A percentile compares a stretch with the other conserved stretches of the same genome.
phyloP scores from a whole-genome alignment of 805 yeast genomes.

The Pichia phayaonensis region DNA sequence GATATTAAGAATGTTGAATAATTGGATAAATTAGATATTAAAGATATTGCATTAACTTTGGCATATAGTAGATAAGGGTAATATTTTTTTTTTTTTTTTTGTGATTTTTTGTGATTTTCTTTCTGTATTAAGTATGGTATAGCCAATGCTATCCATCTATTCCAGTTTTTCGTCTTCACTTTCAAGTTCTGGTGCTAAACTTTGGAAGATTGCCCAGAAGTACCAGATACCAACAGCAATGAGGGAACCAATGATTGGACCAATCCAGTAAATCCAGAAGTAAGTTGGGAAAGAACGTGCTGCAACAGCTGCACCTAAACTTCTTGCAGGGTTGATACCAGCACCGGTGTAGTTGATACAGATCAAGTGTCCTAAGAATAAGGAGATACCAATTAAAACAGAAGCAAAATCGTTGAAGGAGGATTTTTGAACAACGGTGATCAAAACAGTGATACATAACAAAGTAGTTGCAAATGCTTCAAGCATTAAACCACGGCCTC shows the following conservation, averaged over 20 bases:
- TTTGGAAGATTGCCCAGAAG: slow-evolving; percentile 40
- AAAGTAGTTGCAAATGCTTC: slow-evolving; percentile 76
- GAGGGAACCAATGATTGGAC: slow-evolving; percentile 67
- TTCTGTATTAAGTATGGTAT: no score
- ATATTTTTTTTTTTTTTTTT: background rate
- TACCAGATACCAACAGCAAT: slow-evolving; percentile 65
- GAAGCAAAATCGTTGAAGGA: slow-evolving; percentile 75
- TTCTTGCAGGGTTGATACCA: slow-evolving; percentile 87
- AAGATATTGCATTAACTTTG: background rate
- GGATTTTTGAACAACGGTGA: slow-evolving; percentile 79
- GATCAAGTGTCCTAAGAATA: slow-evolving; percentile 75
- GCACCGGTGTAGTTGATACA: slow-evolving; percentile 84
- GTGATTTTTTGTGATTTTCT: background rate
- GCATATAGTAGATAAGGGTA: background rate
- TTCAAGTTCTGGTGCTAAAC: slow-evolving; percentile 40
- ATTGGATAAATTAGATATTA: background rate
- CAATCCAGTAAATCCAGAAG: slow-evolving; percentile 92
- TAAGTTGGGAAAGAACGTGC: slow-evolving; percentile 65
- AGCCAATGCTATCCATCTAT: background rate
- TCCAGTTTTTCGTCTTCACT: slow-evolving; percentile 28
- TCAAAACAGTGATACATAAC: slow-evolving; percentile 67
- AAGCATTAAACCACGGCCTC: slow-evolving; percentile 66
- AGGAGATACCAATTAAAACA: slow-evolving; percentile 71
- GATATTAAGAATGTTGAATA: background rate
- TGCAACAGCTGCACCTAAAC: slow-evolving; percentile 68